Percentiles rank a stretch among this genome's conserved stretches.
Evolutionary conservation across 257 asterid genomes (phyloP).

Genomic region (Capsicum chinense): DNA sequence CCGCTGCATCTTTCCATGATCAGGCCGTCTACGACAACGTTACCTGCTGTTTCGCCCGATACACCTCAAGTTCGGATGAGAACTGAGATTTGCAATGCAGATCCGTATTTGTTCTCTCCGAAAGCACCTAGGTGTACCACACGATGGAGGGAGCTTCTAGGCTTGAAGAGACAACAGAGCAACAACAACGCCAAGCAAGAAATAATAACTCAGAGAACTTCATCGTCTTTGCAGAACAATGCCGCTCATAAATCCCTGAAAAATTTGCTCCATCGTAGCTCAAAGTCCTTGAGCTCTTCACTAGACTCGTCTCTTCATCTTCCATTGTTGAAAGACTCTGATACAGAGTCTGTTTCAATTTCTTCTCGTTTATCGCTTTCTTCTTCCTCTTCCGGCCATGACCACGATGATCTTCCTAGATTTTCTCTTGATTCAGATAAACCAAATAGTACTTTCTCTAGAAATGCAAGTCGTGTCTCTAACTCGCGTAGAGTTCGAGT

Average conservation of each 20-base stretch:
- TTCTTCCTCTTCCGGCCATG: constrained; percentile 74
- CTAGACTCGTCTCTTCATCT: constrained; percentile 52
- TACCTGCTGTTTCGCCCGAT: constrained; percentile 49
- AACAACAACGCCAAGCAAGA: constrained; percentile 57
- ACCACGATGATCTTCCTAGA: constrained; percentile 72
- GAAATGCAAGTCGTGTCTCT: constrained; percentile 36
- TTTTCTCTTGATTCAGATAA: constrained; percentile 71
- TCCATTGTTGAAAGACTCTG: constrained; percentile 69
- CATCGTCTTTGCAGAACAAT: constrained; percentile 27
- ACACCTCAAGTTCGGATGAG: constrained; percentile 51
- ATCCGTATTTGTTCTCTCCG: constrained; percentile 81
- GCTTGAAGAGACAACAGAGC: constrained; percentile 63
- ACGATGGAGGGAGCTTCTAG: constrained; percentile 89
- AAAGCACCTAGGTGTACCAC: constrained; percentile 91
- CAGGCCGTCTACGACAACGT: constrained; percentile 36
- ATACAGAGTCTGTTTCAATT: constrained; percentile 55
- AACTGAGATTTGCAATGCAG: constrained; percentile 58
- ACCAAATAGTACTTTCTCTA: constrained; percentile 35
- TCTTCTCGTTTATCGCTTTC: constrained; percentile 74
- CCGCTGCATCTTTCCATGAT: constrained; percentile 68
- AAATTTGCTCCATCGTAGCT: constrained; percentile 60
- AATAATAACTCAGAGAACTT: constrained; percentile 42
- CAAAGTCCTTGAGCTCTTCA: constrained; percentile 55
- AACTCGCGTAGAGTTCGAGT: constrained; percentile 57
- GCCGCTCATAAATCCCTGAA: constrained; percentile 51